phyloP scores from a whole-genome alignment of 2,329 filamentous ascomycete species.

The Botrytis pseudocinerea region DNA sequence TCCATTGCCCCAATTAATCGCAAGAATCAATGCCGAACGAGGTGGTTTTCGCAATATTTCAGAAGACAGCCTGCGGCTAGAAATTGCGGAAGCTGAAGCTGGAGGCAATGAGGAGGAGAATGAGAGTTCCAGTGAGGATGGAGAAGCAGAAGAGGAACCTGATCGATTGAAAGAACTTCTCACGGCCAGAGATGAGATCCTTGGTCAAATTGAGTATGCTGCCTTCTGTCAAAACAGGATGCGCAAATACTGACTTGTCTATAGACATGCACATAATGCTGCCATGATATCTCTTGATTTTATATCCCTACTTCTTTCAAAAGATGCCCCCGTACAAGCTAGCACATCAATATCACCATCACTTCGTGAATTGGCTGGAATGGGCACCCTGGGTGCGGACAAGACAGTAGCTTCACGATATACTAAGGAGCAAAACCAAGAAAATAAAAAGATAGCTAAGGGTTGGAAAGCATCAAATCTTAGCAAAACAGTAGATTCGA shows the following conservation, averaged over 20 bases:
- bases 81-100: conserved; percentile 55
- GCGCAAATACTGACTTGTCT: conserved; percentile 26
- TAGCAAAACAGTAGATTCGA: conserved; percentile 69
- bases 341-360: conserved; percentile 67
- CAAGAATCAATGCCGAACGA: conserved; percentile 74
- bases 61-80: conserved; percentile 68
- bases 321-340: conserved; percentile 71
- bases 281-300: conserved; percentile 76
- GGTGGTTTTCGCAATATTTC: conserved; percentile 81
- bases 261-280: conserved; percentile 54
- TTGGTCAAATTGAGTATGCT: conserved; percentile 58
- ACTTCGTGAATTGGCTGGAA: conserved; percentile 69
- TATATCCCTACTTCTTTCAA: conserved; percentile 80
- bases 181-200: conserved; percentile 57
- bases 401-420: conserved; percentile 62
- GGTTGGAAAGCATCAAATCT: conserved; percentile 82
- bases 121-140: conserved; percentile 50
- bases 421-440: conserved; percentile 54
- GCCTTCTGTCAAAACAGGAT: neutral
- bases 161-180: conserved; percentile 41
- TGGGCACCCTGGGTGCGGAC: conserved; percentile 72
- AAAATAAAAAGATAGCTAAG: conserved; percentile 57
- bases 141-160: conserved; percentile 49
- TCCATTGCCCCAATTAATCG: conserved; percentile 72
- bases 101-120: conserved; percentile 37